Percentiles rank a stretch among this genome's conserved stretches.
Conservation (phyloP, 148 eudicot genomes). For the Chenopodium formosanum region DNA sequence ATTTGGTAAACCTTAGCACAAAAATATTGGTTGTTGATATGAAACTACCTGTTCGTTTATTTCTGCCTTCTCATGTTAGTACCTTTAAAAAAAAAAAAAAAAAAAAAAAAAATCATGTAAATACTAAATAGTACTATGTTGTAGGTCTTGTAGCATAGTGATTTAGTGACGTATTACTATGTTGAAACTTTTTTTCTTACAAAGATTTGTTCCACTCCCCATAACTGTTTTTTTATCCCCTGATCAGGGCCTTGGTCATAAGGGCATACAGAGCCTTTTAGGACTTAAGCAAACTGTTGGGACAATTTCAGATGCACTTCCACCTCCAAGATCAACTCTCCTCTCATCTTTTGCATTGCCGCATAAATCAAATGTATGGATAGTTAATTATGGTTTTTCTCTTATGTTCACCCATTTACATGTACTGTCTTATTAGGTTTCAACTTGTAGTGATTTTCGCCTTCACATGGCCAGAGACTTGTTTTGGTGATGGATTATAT, state of each 20-base stretch:
- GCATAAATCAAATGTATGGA: constrained; percentile 55
- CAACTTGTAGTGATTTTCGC: neutral
- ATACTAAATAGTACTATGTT: too few species aligned
- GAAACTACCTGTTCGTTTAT: neutral
- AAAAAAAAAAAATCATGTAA: too few species aligned
- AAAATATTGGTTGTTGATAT: neutral
- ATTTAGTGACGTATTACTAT: neutral
- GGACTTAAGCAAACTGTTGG: constrained; percentile 72
- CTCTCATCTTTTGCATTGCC: constrained; percentile 55
- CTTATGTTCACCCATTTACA: constrained; percentile 1
- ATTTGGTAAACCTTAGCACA: too few species aligned
- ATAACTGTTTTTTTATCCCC: neutral
- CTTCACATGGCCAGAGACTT: neutral
- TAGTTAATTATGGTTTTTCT: neutral
- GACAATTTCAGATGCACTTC: constrained; percentile 61
- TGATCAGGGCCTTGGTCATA: constrained; percentile 56
- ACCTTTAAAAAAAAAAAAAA: too few species aligned
- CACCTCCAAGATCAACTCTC: constrained; percentile 68
- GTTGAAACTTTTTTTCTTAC: neutral
- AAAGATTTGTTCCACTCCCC: neutral
- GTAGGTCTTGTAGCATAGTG: neutral
- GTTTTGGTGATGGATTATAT: neutral
- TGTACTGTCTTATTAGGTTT: neutral
- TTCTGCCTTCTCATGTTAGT: neutral
- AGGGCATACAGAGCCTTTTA: constrained; percentile 70